Evolutionary conservation across 164 flowering plant species (phyloP).

Genomic region (Annona cherimola): DNA sequence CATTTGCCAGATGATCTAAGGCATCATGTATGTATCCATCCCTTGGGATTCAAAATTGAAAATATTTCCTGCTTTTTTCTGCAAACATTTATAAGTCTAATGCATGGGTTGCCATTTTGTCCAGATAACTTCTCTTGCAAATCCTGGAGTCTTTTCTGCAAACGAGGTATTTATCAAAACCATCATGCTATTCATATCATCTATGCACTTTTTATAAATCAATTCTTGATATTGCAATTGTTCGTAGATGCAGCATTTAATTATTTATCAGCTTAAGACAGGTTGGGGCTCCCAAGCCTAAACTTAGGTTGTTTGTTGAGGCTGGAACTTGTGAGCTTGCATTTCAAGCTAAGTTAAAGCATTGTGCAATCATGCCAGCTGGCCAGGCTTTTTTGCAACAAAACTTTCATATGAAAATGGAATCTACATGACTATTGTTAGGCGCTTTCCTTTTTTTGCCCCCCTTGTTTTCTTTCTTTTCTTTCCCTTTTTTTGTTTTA

Average conservation of each 20-base stretch:
- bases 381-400: no score
- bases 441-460: no score
- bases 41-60: conserved; percentile 1
- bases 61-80: not conserved
- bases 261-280: no score
- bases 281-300: no score
- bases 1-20: conserved; percentile 34
- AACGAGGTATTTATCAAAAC: conserved; percentile 53
- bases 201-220: not conserved
- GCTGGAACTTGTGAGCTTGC: no score
- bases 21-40: conserved; percentile 51
- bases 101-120: conserved; percentile 9
- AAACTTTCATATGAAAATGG: no score
- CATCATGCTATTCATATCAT: not conserved
- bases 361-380: no score
- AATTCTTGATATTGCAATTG: not conserved
- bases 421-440: no score
- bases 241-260: not conserved
- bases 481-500: no score
- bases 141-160: conserved; percentile 73
- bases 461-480: no score
- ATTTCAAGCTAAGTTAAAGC: no score
- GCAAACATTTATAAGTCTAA: not conserved
- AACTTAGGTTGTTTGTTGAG: no score
- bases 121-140: conserved; percentile 68